Base-by-base conservation (phyloP, 495 filamentous ascomycete species). In the Aeminium ludgeri region DNA sequence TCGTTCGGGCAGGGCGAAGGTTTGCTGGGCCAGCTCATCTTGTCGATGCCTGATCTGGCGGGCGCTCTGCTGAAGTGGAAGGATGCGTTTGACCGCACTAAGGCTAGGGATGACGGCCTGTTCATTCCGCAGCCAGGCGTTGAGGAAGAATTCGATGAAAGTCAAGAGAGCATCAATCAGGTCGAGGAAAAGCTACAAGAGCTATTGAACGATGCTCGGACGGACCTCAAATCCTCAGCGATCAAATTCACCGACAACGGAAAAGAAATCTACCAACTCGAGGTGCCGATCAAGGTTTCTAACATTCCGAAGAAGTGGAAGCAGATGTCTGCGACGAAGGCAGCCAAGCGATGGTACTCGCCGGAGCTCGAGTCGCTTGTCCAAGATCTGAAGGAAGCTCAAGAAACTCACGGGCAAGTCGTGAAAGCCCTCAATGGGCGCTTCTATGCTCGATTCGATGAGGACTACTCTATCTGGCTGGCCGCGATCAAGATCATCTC, bases 251-350 rank as follows among this genome's bases (percentile, higher is more conserved):
- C 74, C 20, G 82, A 96, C 55, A 82, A 85, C 27, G 91, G 91
- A 19, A 99, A 96, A 59, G 91, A 99, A 53, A 81, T 95, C 36
- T 99, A 93, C 55, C 85, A 95, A 57, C 71, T 99, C 2, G 91
- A 99, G 57, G 80, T 82, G 0, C 91, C 91, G 0, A 74, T 80
- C 49, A 78, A 84, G 32, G 68, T 86, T 55, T 64, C 63, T 20
- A 37, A 44, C 8, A 70, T 99, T 6, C 89, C 91, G 0, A 78
- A 80, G 50, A 64, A 61, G 47, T 99, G 91, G 91, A 74, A 82
- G 51, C 89, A 95, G 58, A 95, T 94, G 86, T 95, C 86, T 13
- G 80, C 84, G 8, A 94, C 91, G 0, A 69, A 78, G 36, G 75
- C 78, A 36, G 81, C 89, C 54, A 96, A 93, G 59, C 81, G 91